Evolutionary conservation across 1,284 basidiomycete genomes (phyloP).

Genomic region (Melanopsichium pennsylvanicum): DNA sequence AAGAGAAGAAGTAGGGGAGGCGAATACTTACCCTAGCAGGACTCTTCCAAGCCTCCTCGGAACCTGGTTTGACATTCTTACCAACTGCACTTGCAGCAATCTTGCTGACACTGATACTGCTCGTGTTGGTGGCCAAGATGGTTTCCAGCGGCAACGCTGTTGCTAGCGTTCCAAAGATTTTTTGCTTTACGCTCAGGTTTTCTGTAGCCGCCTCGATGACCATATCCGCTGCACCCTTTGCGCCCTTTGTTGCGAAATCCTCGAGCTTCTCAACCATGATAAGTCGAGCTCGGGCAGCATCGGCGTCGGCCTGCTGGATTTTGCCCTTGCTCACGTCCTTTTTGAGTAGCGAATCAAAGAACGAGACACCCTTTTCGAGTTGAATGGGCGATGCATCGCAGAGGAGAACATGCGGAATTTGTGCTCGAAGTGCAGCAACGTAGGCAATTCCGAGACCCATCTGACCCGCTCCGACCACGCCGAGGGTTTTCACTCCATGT

Average conservation of each 20-base stretch:
- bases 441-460: slow-evolving; percentile 77
- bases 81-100: slow-evolving; percentile 73
- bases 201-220: slow-evolving; percentile 94
- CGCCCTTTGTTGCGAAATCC: slow-evolving; percentile 35
- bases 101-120: slow-evolving; percentile 91
- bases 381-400: slow-evolving; percentile 68
- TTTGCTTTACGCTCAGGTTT: slow-evolving; percentile 79
- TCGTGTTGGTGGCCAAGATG: slow-evolving; percentile 91
- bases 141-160: slow-evolving; percentile 75
- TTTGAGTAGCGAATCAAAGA: slow-evolving; percentile 77
- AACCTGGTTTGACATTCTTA: slow-evolving; percentile 42
- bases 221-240: slow-evolving; percentile 80
- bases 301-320: slow-evolving; percentile 75
- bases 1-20: not conserved
- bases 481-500: slow-evolving; percentile 56
- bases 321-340: slow-evolving; percentile 87
- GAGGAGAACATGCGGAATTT: slow-evolving; percentile 40
- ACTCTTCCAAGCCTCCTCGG: slow-evolving; percentile 45
- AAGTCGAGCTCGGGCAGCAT: slow-evolving; percentile 71
- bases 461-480: slow-evolving; percentile 59
- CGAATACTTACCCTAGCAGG: slow-evolving; percentile 37
- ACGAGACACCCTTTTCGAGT: slow-evolving; percentile 74
- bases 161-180: slow-evolving; percentile 79
- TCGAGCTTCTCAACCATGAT: slow-evolving; percentile 37
- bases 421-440: slow-evolving; percentile 73